Conservation (phyloP, 495 filamentous ascomycete genomes). For the Aspergillus funiculosus region DNA sequence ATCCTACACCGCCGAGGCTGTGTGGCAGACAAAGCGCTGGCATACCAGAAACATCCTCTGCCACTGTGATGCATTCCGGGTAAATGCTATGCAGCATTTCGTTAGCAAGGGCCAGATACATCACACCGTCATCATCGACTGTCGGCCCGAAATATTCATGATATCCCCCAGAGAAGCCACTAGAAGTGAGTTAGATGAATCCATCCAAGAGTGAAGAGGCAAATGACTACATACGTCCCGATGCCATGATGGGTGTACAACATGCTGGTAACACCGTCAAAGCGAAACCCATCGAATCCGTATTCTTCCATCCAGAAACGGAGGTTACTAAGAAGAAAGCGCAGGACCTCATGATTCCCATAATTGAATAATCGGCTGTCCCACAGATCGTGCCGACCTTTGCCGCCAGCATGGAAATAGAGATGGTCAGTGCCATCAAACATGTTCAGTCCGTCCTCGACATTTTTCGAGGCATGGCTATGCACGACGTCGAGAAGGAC, state of each 20-base stretch:
- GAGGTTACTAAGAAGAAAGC: conserved; percentile 91
- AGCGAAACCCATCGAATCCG: conserved; percentile 91
- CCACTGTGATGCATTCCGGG: conserved; percentile 81
- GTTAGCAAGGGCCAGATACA: conserved; percentile 95
- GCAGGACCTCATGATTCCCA: conserved; percentile 84
- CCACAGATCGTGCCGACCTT: conserved; percentile 87
- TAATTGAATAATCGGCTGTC: conserved; percentile 97
- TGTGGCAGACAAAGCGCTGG: conserved; percentile 85
- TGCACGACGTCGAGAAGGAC: conserved; percentile 95
- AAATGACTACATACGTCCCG: conserved; percentile 69
- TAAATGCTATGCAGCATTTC: conserved; percentile 90
- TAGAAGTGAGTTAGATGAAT: conserved; percentile 27
- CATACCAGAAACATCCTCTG: conserved; percentile 98
- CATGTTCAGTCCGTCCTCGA: conserved; percentile 85
- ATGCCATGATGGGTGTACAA: conserved; percentile 95
- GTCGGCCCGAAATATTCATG: conserved; percentile 93
- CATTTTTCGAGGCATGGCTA: conserved; percentile 96
- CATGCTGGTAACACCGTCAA: conserved; percentile 98
- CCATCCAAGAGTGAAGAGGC: neutral
- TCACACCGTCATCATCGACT: conserved; percentile 93
- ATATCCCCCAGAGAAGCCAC: conserved; percentile 95
- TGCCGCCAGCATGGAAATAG: conserved; percentile 85
- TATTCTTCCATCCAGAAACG: conserved; percentile 99
- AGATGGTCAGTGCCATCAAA: conserved; percentile 93
- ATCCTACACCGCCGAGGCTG: conserved; percentile 83